These are phyloP conservation scores for Pseudopyricularia cyperi DNA, from an alignment of 2,329 filamentous ascomycete genomes.

Conservation along the genomic window DNA sequence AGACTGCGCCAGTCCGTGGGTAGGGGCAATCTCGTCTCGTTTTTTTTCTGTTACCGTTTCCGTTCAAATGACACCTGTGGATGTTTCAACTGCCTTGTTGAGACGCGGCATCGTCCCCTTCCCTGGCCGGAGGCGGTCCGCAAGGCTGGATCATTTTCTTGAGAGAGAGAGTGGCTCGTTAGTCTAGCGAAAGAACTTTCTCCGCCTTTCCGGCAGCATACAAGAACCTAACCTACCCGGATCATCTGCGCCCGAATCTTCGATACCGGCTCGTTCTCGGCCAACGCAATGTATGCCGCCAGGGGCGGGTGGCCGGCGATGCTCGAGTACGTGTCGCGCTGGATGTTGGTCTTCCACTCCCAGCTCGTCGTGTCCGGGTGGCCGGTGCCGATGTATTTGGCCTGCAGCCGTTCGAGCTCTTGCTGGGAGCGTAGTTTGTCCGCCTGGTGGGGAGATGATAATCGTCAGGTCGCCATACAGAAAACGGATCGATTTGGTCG, in stretches of 20 bases:
- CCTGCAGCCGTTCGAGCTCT: conserved; percentile 92
- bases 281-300: conserved; percentile 78
- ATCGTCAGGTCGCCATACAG: background rate
- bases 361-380: conserved; percentile 94
- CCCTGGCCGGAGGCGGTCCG: conserved; percentile 42
- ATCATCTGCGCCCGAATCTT: conserved; percentile 71
- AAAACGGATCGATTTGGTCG: conserved; percentile 1
- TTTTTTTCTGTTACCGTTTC: background rate
- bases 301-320: conserved; percentile 84
- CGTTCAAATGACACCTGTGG: too few species aligned
- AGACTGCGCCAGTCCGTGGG: background rate
- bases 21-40: background rate
- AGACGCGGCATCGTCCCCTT: conserved; percentile 25
- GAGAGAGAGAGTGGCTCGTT: too few species aligned
- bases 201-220: too few species aligned
- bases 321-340: conserved; percentile 81
- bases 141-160: conserved; percentile 57
- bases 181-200: too few species aligned
- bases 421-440: conserved; percentile 97
- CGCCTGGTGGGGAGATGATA: conserved; percentile 38
- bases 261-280: conserved; percentile 72
- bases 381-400: conserved; percentile 90
- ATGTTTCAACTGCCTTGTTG: background rate
- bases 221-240: conserved; percentile 48
- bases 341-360: conserved; percentile 94